These are phyloP conservation scores for Trichoderma pleuroti DNA, from an alignment of 2,329 filamentous ascomycete genomes.

Conservation along the genomic window DNA sequence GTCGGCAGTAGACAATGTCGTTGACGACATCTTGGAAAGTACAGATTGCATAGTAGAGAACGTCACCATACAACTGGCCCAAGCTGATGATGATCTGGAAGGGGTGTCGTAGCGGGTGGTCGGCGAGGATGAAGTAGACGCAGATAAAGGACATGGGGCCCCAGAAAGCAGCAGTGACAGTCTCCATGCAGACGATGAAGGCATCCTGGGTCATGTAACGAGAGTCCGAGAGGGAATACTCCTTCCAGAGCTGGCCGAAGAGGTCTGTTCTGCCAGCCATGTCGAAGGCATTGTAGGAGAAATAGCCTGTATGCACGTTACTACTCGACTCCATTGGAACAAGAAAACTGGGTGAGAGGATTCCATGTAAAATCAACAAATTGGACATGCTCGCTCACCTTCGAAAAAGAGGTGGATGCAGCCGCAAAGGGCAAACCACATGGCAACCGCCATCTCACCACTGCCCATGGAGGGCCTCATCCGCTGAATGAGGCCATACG, in stretches of 20 bases:
- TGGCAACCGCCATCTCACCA: constrained; percentile 55
- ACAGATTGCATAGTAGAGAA: constrained; percentile 50
- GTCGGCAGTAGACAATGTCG: constrained; percentile 45
- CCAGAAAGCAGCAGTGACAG: constrained; percentile 51
- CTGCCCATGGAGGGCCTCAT: constrained; percentile 50
- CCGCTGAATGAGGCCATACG: constrained; percentile 51
- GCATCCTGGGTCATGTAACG: constrained; percentile 52
- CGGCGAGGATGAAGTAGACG: constrained; percentile 42
- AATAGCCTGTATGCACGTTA: constrained; percentile 41
- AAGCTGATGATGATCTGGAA: constrained; percentile 46
- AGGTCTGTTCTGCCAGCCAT: constrained; percentile 41
- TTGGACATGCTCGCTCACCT: constrained; percentile 25
- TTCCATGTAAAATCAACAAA: neutral
- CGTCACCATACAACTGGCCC: constrained; percentile 50
- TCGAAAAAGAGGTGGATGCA: constrained; percentile 45
- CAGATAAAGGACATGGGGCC: constrained; percentile 50
- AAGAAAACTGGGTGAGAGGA: neutral
- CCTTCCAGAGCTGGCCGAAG: constrained; percentile 56
- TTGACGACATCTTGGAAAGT: constrained; percentile 40
- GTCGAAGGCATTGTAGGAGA: constrained; percentile 40
- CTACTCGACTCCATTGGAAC: neutral
- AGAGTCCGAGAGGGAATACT: constrained; percentile 55
- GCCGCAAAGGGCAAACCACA: constrained; percentile 75
- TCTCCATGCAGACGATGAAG: constrained; percentile 56
- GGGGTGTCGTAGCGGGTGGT: constrained; percentile 46